These are phyloP conservation scores for Amniculicola lignicola DNA, from an alignment of 495 filamentous ascomycete genomes.

Conservation along the genomic window DNA sequence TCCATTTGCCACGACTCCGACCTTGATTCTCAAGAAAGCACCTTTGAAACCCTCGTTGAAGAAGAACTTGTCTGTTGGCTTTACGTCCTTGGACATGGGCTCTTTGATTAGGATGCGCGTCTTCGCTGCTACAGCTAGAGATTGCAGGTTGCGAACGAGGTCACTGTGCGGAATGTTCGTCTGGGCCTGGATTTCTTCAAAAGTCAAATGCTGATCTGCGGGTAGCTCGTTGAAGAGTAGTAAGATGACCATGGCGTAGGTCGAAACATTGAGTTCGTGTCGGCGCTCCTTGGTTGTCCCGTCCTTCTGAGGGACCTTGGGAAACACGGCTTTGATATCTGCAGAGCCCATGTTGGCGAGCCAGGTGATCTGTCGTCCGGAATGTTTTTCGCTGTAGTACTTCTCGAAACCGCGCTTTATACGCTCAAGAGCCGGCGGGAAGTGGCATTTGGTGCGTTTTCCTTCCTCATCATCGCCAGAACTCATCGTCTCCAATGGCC, in stretches of 20 bases:
- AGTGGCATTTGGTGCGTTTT: conserved; percentile 55
- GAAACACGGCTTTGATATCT: conserved; percentile 78
- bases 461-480: conserved; percentile 51
- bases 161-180: conserved; percentile 82
- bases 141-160: conserved; percentile 76
- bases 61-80: conserved; percentile 72
- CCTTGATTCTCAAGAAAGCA: conserved; percentile 81
- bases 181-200: conserved; percentile 76
- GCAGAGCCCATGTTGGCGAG: conserved; percentile 75
- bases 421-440: conserved; percentile 69
- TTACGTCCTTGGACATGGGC: conserved; percentile 77
- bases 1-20: conserved; percentile 62
- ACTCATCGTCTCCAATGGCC: conserved; percentile 86
- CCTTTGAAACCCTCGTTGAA: conserved; percentile 83
- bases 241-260: conserved; percentile 87
- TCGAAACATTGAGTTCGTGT: conserved; percentile 89
- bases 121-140: conserved; percentile 81
- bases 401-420: conserved; percentile 84
- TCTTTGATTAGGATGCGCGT: conserved; percentile 78
- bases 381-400: conserved; percentile 85
- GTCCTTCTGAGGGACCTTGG: conserved; percentile 60
- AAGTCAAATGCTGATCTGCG: conserved; percentile 63
- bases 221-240: conserved; percentile 81
- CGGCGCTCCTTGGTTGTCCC: conserved; percentile 67
- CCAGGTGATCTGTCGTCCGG: conserved; percentile 85